phyloP scores from a whole-genome alignment of 495 filamentous ascomycete species.

The Venustampulla echinocandica region DNA sequence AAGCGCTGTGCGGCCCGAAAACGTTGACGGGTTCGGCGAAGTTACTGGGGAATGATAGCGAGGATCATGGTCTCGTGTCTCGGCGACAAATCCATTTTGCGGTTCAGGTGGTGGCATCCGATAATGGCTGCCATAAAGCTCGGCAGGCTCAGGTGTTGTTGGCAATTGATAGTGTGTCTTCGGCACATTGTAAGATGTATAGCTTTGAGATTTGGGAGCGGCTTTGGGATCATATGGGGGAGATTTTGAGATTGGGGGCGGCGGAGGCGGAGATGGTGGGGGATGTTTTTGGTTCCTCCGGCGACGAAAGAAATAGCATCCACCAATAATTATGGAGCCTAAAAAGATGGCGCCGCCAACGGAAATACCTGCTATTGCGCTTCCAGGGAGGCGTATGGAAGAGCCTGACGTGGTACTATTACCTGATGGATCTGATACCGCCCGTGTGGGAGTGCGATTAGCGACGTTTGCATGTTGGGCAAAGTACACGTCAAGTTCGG shows the following conservation, averaged over 20 bases:
- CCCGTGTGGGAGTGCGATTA: slow-evolving; percentile 14
- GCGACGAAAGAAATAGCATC: slow-evolving; percentile 6
- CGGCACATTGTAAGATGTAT: not conserved
- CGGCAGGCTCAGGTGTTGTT: not conserved
- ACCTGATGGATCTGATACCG: slow-evolving; percentile 8
- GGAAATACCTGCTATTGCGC: slow-evolving; percentile 9
- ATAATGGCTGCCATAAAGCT: not conserved
- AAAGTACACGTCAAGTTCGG: slow-evolving; percentile 17
- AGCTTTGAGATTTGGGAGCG: not conserved
- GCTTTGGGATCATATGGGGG: not conserved
- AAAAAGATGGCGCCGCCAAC: not conserved
- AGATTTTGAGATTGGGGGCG: not conserved
- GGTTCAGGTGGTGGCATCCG: too few relatives aligned
- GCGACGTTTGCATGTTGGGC: slow-evolving; percentile 9
- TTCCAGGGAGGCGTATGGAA: not conserved
- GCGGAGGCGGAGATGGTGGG: not conserved
- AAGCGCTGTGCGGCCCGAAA: too few relatives aligned
- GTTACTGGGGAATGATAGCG: too few relatives aligned
- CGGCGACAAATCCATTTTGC: too few relatives aligned
- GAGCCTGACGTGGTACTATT: not conserved
- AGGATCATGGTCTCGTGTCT: too few relatives aligned
- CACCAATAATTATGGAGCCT: not conserved
- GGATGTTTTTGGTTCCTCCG: not conserved
- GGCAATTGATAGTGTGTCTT: not conserved
- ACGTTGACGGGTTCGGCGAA: too few relatives aligned